Evolutionary conservation across 441 rosid genomes (phyloP).

Genomic region (Erodium moschatum): DNA sequence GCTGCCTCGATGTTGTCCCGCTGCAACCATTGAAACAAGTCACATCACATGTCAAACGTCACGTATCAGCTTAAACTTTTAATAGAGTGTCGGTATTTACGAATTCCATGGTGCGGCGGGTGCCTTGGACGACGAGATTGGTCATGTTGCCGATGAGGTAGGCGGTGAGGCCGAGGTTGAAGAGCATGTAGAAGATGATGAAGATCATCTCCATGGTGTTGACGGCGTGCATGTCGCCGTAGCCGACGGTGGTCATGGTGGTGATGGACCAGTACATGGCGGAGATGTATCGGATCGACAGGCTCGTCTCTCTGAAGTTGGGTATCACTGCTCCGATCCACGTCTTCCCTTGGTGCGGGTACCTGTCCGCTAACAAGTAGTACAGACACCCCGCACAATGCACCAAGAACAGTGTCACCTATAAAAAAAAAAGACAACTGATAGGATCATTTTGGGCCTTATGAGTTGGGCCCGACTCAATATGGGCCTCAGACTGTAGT

Average conservation of each 20-base stretch:
- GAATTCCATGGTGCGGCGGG: slow-evolving; percentile 62
- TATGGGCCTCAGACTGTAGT: no score
- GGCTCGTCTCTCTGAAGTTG: slow-evolving; percentile 42
- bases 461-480: no score
- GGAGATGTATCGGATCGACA: slow-evolving; percentile 48
- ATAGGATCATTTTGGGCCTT: no score
- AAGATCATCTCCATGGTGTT: slow-evolving; percentile 54
- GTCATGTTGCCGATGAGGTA: slow-evolving; percentile 71
- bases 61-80: no score
- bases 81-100: no score
- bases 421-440: neutral
- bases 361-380: slow-evolving; percentile 53
- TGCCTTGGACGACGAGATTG: slow-evolving; percentile 64
- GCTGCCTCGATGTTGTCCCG: slow-evolving; percentile 60
- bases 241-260: slow-evolving; percentile 74
- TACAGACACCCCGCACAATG: slow-evolving; percentile 63
- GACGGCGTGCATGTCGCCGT: slow-evolving; percentile 67
- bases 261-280: slow-evolving; percentile 68
- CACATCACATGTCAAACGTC: no score
- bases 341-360: slow-evolving; percentile 48
- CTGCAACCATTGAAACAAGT: slow-evolving; percentile 31
- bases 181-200: slow-evolving; percentile 52
- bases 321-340: slow-evolving; percentile 52
- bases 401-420: slow-evolving; percentile 54
- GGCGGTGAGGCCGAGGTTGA: slow-evolving; percentile 65